These are phyloP conservation scores for Colletotrichum gigasporum DNA, from an alignment of 2,329 filamentous ascomycete genomes.

Conservation along the genomic window DNA sequence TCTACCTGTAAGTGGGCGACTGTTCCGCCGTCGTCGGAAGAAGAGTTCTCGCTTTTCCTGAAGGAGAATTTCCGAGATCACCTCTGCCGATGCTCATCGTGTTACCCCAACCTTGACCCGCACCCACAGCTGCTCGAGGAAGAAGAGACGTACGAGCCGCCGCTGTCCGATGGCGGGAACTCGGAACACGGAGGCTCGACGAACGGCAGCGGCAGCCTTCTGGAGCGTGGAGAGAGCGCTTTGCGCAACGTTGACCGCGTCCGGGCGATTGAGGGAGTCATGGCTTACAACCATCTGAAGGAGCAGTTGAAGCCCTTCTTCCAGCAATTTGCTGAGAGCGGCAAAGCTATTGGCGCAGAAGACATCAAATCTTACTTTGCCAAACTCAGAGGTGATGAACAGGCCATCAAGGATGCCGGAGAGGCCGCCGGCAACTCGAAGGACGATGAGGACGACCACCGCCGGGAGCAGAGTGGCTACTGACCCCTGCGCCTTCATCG, in stretches of 20 bases:
- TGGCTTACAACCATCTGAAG: slow-evolving; percentile 97
- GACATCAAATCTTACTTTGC: slow-evolving; percentile 98
- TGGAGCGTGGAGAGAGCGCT: slow-evolving; percentile 92
- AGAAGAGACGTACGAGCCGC: slow-evolving; percentile 93
- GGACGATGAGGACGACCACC: slow-evolving; percentile 45
- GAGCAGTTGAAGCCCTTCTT: slow-evolving; percentile 97
- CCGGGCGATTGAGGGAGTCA: slow-evolving; percentile 92
- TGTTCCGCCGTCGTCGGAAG: slow-evolving; percentile 62
- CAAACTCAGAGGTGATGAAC: slow-evolving; percentile 87
- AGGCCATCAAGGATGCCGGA: slow-evolving; percentile 73
- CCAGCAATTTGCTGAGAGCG: slow-evolving; percentile 91
- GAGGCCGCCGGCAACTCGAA: slow-evolving; percentile 55
- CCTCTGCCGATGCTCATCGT: slow-evolving; percentile 84
- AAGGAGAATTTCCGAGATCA: slow-evolving; percentile 80
- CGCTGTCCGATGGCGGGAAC: slow-evolving; percentile 74
- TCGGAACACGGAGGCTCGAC: slow-evolving; percentile 66
- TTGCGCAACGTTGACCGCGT: slow-evolving; percentile 93
- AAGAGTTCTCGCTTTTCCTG: slow-evolving; percentile 84
- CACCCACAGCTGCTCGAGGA: slow-evolving; percentile 90
- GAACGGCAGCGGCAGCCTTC: slow-evolving; percentile 80
- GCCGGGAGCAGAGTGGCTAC: slow-evolving; percentile 64
- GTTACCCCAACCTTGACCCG: slow-evolving; percentile 76
- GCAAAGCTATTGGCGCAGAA: slow-evolving; percentile 87
- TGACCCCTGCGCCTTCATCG: slow-evolving; percentile 37
- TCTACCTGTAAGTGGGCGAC: slow-evolving; percentile 66